Evolutionary conservation across 257 asterid genomes (phyloP).

Genomic region (Fraxinus quadrangulata): DNA sequence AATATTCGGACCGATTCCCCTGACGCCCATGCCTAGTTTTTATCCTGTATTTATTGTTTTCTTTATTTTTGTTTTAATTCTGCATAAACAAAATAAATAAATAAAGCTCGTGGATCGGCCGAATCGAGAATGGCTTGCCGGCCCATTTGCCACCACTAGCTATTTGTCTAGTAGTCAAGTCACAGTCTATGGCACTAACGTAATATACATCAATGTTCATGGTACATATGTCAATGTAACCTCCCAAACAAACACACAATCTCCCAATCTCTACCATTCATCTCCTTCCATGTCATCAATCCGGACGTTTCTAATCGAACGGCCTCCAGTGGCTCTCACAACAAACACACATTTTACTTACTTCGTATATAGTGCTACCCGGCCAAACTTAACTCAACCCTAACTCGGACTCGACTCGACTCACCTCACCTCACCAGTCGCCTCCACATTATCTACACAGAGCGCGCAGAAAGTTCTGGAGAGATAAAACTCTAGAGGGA

Average conservation of each 20-base stretch:
- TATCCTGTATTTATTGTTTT: no score
- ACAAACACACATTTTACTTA: conserved; percentile 27
- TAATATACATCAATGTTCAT: background rate
- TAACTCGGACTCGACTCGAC: conserved; percentile 52
- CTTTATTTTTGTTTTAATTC: no score
- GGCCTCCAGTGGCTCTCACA: conserved; percentile 28
- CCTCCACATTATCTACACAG: conserved; percentile 42
- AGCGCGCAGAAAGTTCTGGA: conserved; percentile 31
- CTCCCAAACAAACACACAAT: conserved; percentile 64
- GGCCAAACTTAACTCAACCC: conserved; percentile 56
- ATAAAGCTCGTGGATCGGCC: no score
- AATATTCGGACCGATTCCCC: no score
- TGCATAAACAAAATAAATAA: no score
- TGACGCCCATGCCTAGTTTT: no score
- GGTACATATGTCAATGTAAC: background rate
- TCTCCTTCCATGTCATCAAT: conserved; percentile 60
- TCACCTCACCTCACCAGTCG: conserved; percentile 36
- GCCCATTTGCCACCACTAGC: no score
- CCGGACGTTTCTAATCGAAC: conserved; percentile 42
- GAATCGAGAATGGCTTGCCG: no score
- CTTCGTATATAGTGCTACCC: conserved; percentile 33
- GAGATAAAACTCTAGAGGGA: conserved; percentile 30
- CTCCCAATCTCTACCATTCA: conserved; percentile 47
- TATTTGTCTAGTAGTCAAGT: no score
- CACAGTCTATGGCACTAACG: background rate